Base-by-base conservation (phyloP, 2,329 filamentous ascomycete genomes). In the Diaporthe nobilis region DNA sequence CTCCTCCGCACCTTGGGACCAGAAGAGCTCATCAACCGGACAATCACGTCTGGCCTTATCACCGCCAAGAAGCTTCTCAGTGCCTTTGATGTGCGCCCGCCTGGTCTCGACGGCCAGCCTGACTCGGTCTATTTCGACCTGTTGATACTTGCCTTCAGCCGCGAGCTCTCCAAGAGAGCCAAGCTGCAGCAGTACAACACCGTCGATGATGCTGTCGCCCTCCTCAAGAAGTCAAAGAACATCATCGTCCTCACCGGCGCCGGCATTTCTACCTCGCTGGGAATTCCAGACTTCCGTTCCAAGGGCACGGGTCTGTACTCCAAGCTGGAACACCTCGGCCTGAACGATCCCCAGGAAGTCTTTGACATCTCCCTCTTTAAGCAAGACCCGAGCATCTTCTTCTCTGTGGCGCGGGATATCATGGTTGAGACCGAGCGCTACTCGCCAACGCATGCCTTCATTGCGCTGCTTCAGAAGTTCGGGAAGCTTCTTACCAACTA, bases 211-310 rank as follows among this genome's bases (percentile, higher is more conserved):
- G 97, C 95, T 6, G 95, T 97, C 12, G 85, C 88, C 20, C 87
- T 99, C 70, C 89, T 99, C 58, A 88, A 91, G 79, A 90, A 90
- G 76, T 92, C 93, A 75, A 91, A 91, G 79, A 98, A 98, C 83
- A 96, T 99, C 83, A 91, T 99, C 81, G 94, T 98, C 78, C 91
- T 99, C 79, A 98, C 97, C 1, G 97, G 97, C 71, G 97, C 97
- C 25, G 97, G 97, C 79, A 98, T 99, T 79, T 98, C 96, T 37
- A 99, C 97, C 0, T 98, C 95, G 71, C 91, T 99, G 28, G 97
- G 97, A 77, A 98, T 99, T 76, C 97, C 97, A 6, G 97, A 99
- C 84, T 99, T 99, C 82, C 93, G 97, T 79, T 98, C 96, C 71
- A 97, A 97, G 84, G 94, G 95, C 81, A 98, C 93, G 1, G 96